Evolutionary conservation across 139 green algal species (phyloP), one percentile per base, ranked within the genome.

Genomic region (Chlamydomonas eustigma): DNA sequence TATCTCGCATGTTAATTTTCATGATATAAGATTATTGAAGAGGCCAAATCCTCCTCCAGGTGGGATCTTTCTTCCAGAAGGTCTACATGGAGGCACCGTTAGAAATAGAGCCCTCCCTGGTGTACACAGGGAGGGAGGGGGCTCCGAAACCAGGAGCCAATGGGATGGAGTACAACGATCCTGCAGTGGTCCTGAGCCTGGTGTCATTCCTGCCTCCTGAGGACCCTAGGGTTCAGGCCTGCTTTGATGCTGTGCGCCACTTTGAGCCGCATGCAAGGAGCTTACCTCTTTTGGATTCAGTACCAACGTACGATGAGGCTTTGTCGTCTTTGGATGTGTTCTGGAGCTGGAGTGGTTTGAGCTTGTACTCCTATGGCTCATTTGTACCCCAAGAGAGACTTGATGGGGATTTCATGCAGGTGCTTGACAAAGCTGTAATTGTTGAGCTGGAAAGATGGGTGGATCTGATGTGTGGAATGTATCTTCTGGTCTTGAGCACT

Each of bases 331-430:
- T 73, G 34, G 66, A 73, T 39, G 31, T 2, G 12, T 39, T 34
- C 24, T 73, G 66, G 66, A 39, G 51, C 31, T 73, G 66, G 66
- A 31, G 36, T 6, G 66, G 52, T 68, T 22, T 68, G 52, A 31
- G 66, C 66, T 37, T 73, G 32, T 73, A 51, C 33, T 36, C 3
- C 33, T 37, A 73, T 51, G 66, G 66, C 6, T 58, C 37, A 25
- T 73, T 73, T 73, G 66, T 73, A 2, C 32, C 4, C 2, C 33
- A 73, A 28, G 52, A 68, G 52, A 25, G 52, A 4, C 34, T 68
- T 68, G 52, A 68, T 31, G 22, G 4, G 12, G 22, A 28, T 6
- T 28, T 68, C 12, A 28, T 68, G 4, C 4, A 68, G 52, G 52
- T 68, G 52, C 4, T n/a, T n/a, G n/a, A n/a, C n/a, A n/a, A n/a